Evolutionary conservation across 176 grass and related monocot species (phyloP), one percentile per base, ranked within the genome.

Genomic region (Microstegium vimineum): DNA sequence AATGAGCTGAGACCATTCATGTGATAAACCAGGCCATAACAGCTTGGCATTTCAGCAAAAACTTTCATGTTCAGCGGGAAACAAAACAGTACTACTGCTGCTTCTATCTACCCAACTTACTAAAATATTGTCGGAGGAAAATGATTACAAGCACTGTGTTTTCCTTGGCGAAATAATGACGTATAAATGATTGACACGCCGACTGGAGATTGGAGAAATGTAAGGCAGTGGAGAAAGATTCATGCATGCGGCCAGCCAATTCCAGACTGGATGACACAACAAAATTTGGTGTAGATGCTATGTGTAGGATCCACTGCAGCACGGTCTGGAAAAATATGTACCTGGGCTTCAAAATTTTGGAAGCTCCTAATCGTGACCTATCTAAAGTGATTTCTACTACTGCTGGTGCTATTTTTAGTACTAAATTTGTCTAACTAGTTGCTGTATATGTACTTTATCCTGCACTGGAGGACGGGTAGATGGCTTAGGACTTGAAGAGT

Each of bases 361-460:
- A 46, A 20, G 12, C 5, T 25, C 73, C 28, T 78, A 27, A 67
- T 15, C 34, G 49, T 8, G 5, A 66, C 62, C 31, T 78, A 59
- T 17, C 17, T 59, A 45, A 59, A 66, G 0, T 77, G 42, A 72
- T 71, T 59, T 51, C 49, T 77, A 27, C 27, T 61, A 11, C 15
- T 73, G 27, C 61, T 15, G 42, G 4, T n/a, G 71, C 3, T 57
- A 10, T 51, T 69, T 56, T 10, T 74, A 77, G 13, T 43, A 76
- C 43, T 81, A 81, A 45, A 43, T 60, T 66, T 73, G 35, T 78
- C 38, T 74, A 78, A 61, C 67, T 73, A 90, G 22, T 32, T 83
- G 13, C 2, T 88, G 88, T 81, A 56, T 66, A 78, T 71, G 59
- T 45, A 85, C 46, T 65, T 70, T 91, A 33, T 87, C 65, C 15